Base-by-base conservation (phyloP, 176 grass and related monocot genomes). In the Chloris gayana region DNA sequence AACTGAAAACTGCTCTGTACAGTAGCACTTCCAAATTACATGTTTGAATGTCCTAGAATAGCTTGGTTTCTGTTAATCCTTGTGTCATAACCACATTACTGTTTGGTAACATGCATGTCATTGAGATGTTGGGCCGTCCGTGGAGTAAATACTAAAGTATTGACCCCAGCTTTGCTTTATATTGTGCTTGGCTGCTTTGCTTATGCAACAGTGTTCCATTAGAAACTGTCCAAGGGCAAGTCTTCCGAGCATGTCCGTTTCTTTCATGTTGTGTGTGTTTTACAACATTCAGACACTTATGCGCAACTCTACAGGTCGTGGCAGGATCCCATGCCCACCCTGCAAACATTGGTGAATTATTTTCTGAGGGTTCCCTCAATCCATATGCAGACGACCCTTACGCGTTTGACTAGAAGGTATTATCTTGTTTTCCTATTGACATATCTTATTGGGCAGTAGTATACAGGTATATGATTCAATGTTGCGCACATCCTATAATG, bases 331-430 rank as follows among this genome's bases (percentile, higher is more conserved):
- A 89, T 64, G 71, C 80, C 67, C 82, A 88, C 71, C 81, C 86
- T 64, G 70, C 88, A 41, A 94, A 94, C 78, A 83, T 98, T 24
- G 96, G 92, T 33, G 96, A 98, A 38, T 82, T 98, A 71, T 98
- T 98, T 82, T 89, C 96, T 29, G 96, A 98, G 78, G 96, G 96
- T 37, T 95, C 90, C 38, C 91, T 98, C 81, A 98, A 98, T 88
- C 96, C 96, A 56, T 98, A 98, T 72, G 81, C 85, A 82, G 88
- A 98, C 37, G 96, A 98, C 75, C 92, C 96, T 84, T 98, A 95
- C 60, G 92, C 92, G 76, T 98, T 98, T 86, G 90, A 79, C 59
- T 98, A 95, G 78, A 94, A 89, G 90, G 90, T 98, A 80, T 74
- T 59, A 64, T 42, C 10, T 53, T 81, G 56, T 75, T 51, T 31